Base-by-base conservation (phyloP, 257 asterid species). In the Lithospermum erythrorhizon region DNA sequence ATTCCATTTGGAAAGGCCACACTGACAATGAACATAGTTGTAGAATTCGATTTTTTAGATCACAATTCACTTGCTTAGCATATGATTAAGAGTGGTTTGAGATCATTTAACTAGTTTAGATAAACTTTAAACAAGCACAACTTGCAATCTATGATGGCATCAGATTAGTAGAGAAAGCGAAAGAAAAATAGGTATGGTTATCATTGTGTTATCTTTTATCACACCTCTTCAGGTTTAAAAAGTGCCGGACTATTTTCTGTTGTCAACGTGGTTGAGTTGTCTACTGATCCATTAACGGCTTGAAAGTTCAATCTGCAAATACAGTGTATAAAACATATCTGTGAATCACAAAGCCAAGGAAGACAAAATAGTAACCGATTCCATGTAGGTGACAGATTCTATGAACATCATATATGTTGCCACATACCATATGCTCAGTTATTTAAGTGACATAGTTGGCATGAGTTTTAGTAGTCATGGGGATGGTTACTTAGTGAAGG, bases 191-290 rank as follows among this genome's bases (percentile, higher is more conserved):
- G 19, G 13, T 17, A 53, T 53, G 22, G 25, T n/a, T n/a, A 53
- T 53, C 18, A n/a, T 19, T 53, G 4, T 19, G 6, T 47, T 8
- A 55, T 45, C 25, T 61, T 66, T 25, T 48, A 22, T 8, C 32
- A 27, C 78, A 83, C 98, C 95, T 83, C 80, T 22, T 18, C 66
- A 10, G 84, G 82, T 59, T 70, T 74, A 65, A 81, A 81, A 56
- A 82, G 70, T 24, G 73, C 66, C 1, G 65, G 65, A 66, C 69
- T 75, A 67, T 59, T 68, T 65, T 70, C 89, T 4, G 30, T 19
- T 11, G 94, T 61, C 54, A 78, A 73, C 59, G 66, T 70, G 22
- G 55, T 53, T 20, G 70, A 71, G 20, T 62, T 27, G 57, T 69
- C 75, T 27, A 64, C 77, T 45, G 79, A 52, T 6, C 72, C 80